These are phyloP conservation scores for Candida broadrunensis DNA, from an alignment of 805 yeast species.

Conservation along the genomic window DNA sequence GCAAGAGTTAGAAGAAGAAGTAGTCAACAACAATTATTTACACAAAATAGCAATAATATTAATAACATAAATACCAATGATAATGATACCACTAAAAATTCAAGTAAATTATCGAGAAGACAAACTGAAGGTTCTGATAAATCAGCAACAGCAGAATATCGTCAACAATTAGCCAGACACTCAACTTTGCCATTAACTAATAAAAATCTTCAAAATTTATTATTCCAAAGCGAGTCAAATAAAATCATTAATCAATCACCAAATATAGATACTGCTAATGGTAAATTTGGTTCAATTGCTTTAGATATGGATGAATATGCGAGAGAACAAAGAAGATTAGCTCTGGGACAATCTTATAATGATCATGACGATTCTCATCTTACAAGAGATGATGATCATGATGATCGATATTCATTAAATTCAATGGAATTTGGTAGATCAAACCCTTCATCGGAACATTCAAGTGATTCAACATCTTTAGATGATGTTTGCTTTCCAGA, in stretches of 20 bases:
- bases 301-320: constrained; percentile 40
- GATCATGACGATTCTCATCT: constrained; percentile 1
- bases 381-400: constrained; percentile 5
- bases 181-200: constrained; percentile 32
- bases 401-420: constrained; percentile 16
- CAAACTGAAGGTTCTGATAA: not conserved
- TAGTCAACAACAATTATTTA: constrained; percentile 4
- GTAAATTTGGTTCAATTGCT: constrained; percentile 16
- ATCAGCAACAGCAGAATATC: not conserved
- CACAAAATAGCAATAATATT: not conserved
- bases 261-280: constrained; percentile 8
- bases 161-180: constrained; percentile 2
- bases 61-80: not conserved
- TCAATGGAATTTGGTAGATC: constrained; percentile 47
- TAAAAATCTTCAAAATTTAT: constrained; percentile 30
- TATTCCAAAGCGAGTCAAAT: constrained; percentile 6
- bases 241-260: constrained; percentile 5
- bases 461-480: constrained; percentile 67
- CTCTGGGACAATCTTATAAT: constrained; percentile 8
- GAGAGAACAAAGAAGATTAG: constrained; percentile 24
- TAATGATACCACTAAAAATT: not conserved
- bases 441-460: constrained; percentile 63
- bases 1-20: constrained; percentile 25
- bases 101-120: constrained; percentile 1
- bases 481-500: constrained; percentile 93